phyloP scores from a whole-genome alignment of 805 yeast species.

The Schwanniomyces polymorphus region DNA sequence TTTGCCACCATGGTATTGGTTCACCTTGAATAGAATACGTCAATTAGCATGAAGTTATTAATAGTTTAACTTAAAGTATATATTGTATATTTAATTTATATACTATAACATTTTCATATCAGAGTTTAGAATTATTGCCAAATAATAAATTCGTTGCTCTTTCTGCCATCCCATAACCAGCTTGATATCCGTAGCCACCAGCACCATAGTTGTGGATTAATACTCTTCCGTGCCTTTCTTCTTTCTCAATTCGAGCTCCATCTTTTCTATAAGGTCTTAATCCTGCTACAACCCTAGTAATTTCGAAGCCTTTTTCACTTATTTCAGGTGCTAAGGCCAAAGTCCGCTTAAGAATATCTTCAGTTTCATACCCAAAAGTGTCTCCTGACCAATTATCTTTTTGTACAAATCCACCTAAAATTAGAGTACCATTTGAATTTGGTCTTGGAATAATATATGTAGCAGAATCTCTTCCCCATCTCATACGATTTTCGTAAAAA shows the following conservation, averaged over 20 bases:
- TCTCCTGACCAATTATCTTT: constrained; percentile 15
- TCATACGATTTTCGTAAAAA: constrained; percentile 54
- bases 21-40: constrained; percentile 12
- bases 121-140: not conserved
- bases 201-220: constrained; percentile 36
- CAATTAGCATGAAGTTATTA: not conserved
- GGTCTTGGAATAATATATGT: constrained; percentile 78
- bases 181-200: constrained; percentile 41
- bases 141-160: constrained; percentile 40
- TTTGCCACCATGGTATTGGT: constrained; percentile 39
- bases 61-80: not conserved
- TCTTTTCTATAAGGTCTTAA: constrained; percentile 23
- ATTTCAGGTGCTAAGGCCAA: constrained; percentile 15
- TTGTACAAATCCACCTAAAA: constrained; percentile 24
- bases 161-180: constrained; percentile 61
- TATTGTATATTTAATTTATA: not conserved
- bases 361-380: constrained; percentile 15
- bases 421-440: constrained; percentile 58
- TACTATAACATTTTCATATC: not conserved
- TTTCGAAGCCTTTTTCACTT: constrained; percentile 13
- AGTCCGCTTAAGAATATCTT: constrained; percentile 17
- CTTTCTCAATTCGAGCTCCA: constrained; percentile 21
- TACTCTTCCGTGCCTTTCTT: not conserved
- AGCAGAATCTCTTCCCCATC: constrained; percentile 59
- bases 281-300: constrained; percentile 21